Base-by-base conservation (phyloP, 768 basidiomycete species). In the Naganishia friedmannii region DNA sequence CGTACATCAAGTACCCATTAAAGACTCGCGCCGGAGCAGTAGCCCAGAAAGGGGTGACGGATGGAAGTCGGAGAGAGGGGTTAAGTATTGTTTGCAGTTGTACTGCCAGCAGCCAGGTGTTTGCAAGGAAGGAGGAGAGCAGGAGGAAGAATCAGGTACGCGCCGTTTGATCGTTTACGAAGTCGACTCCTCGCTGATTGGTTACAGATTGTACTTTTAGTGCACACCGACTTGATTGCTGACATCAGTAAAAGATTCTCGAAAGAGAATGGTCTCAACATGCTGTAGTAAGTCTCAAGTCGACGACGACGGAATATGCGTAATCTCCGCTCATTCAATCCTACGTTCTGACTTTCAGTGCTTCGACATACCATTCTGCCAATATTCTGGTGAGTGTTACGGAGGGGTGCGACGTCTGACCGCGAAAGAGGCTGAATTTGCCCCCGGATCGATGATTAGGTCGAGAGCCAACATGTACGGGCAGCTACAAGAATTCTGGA, bases 301-400 rank as follows among this genome's bases (percentile, higher is more conserved):
- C n/a, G 42, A n/a, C n/a, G 6, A n/a, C 39, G 10, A 26, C n/a
- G 28, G 23, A 39, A 53, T 10, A 17, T 53, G n/a, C 34, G 21
- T 23, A 56, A 15, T 15, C 57, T n/a, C 60, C 39, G 15, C 15
- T 63, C 37, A 37, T 15, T 26, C 54, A 63, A 3, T 46, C 15
- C 7, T 12, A 51, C 48, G 2, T 26, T 51, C 48, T 26, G 3
- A 21, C 45, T 17, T 17, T 3, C 45, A 70, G 70, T 37, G 42
- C 66, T 17, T 71, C 70, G 6, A 71, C 70, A 12, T 67, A 66
- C 32, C 70, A 66, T 42, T 71, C 70, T 10, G 70, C 70, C 13
- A 71, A 71, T 26, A 48, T 71, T 23, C 34, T 71, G 46, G 70
- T 71, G 21, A 48, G 65, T 70, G 21, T n/a, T 21, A 23, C 15